A percentile compares a stretch with the other conserved stretches of the same genome.
Conservation (phyloP, 2,329 filamentous ascomycete genomes). For the Aureobasidium namibiae region DNA sequence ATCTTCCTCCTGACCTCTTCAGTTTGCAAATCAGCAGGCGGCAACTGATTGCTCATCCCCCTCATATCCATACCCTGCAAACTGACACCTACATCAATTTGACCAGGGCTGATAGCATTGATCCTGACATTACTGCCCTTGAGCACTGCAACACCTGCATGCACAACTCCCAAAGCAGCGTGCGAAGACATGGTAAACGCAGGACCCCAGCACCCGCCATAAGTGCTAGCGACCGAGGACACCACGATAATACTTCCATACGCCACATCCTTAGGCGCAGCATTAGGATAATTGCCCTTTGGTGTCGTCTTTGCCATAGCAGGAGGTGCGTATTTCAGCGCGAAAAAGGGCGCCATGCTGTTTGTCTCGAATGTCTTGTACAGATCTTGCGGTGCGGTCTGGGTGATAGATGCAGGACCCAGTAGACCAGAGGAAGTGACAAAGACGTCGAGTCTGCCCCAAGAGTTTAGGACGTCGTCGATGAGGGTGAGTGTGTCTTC, state of each 20-base stretch:
- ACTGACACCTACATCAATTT: slow-evolving; percentile 40
- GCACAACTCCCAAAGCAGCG: slow-evolving; percentile 53
- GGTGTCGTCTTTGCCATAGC: slow-evolving; percentile 54
- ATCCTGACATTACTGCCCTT: slow-evolving; percentile 53
- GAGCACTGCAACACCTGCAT: slow-evolving; percentile 48
- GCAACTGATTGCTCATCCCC: slow-evolving; percentile 46
- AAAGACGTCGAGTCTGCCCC: slow-evolving; percentile 54
- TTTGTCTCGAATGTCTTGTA: slow-evolving; percentile 53
- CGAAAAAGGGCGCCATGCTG: slow-evolving; percentile 55
- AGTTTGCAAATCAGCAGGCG: slow-evolving; percentile 46
- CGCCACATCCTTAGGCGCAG: slow-evolving; percentile 50
- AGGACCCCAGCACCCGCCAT: slow-evolving; percentile 52
- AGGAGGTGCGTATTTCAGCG: slow-evolving; percentile 55
- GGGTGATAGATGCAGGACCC: slow-evolving; percentile 48
- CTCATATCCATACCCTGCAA: slow-evolving; percentile 43
- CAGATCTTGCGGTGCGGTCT: slow-evolving; percentile 49
- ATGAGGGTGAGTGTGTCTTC: slow-evolving; percentile 53
- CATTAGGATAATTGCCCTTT: slow-evolving; percentile 50
- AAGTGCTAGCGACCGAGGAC: slow-evolving; percentile 47
- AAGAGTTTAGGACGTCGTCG: slow-evolving; percentile 55
- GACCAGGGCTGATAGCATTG: slow-evolving; percentile 44
- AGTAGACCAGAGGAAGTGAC: slow-evolving; percentile 51
- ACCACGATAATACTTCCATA: slow-evolving; percentile 59
- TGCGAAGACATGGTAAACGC: slow-evolving; percentile 54
- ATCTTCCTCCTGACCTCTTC: slow-evolving; percentile 41